Base-by-base conservation (phyloP, 2,329 filamentous ascomycete genomes). In the Colletotrichum salicis region DNA sequence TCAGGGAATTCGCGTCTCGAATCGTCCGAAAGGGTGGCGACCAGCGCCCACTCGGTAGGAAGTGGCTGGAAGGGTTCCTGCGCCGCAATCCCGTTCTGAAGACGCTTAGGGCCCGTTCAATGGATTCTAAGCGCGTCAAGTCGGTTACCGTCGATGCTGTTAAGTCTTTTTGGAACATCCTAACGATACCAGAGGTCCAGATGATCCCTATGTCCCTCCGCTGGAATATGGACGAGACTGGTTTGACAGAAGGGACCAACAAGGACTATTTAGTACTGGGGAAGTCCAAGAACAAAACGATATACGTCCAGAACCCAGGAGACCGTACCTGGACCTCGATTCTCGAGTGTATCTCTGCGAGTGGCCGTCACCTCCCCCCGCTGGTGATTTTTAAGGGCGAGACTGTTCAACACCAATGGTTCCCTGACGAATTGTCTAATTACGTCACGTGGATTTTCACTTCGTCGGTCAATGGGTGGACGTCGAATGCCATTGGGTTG, bases 311-410 rank as follows among this genome's bases (percentile, higher is more conserved):
- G 55, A 60, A 37, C 11, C 60, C 70, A 52, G 15, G 66, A 60
- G 65, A 57, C 33, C 73, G 70, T 11, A 67, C 66, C 37, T 77
- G 52, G 74, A 74, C 73, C 5, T 66, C 66, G 27, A 73, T 76
- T 45, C 56, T 77, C 12, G 57, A 77, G 67, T 73, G 24, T 64
- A 73, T 77, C 7, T 74, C 41, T 4, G 73, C 70, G 2, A 64
- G 15, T n/a, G 66, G 69, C 15, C 15, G 19, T 7, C 12, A 45
- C 10, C 45, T 75, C 11, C 3, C n/a, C 5, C 56, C 63, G 2
- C 51, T 76, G 12, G 61, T 77, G 37, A 76, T 77, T 12, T 77
- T 76, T 54, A 75, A 75, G 48, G 69, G 71, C 0, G 33, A 73
- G 45, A 65, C 13, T 19, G 63, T 77, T 4, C 48, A 75, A 68